Percentiles rank a stretch among this genome's conserved stretches.
phyloP scores from a whole-genome alignment of 208 protist species.

The Acanthamoeba culbertsoni region DNA sequence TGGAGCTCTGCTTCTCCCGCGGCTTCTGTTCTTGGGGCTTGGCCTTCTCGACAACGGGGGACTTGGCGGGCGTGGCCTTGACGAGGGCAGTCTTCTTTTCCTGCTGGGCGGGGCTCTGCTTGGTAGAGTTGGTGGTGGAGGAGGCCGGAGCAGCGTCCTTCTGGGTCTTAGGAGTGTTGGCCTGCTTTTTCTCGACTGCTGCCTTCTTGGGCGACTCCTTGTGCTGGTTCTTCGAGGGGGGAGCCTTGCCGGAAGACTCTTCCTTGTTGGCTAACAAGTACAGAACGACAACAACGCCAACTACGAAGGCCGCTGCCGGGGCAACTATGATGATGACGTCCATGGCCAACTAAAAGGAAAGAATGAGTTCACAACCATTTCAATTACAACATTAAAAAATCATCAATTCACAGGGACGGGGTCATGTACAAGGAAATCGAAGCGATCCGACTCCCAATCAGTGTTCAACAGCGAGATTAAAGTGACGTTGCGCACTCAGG shows the following conservation, averaged over 20 bases:
- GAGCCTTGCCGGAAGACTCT: neutral
- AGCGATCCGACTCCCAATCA: too few species aligned
- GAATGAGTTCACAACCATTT: neutral
- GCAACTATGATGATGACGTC: neutral
- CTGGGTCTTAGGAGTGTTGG: neutral
- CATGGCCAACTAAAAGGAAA: neutral
- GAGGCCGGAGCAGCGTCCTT: neutral
- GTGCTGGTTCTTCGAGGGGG: neutral
- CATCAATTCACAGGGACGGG: too few species aligned
- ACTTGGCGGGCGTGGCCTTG: neutral
- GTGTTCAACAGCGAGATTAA: too few species aligned
- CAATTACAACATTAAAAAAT: neutral
- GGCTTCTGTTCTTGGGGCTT: too few species aligned
- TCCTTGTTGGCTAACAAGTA: constrained; percentile 16
- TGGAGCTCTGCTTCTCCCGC: neutral
- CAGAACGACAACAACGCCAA: neutral
- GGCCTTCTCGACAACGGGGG: too few species aligned
- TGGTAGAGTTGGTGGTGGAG: neutral
- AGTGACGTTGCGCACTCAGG: too few species aligned
- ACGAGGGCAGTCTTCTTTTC: neutral
- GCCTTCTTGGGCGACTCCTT: neutral
- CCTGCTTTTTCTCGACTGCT: neutral
- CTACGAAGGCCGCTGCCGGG: neutral
- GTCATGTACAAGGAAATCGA: too few species aligned
- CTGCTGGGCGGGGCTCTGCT: neutral